A percentile compares a stretch with the other conserved stretches of the same genome.
These are phyloP conservation scores for Cutaneotrichosporon spelunceum DNA, from an alignment of 1,284 basidiomycete genomes.

Conservation along the genomic window DNA sequence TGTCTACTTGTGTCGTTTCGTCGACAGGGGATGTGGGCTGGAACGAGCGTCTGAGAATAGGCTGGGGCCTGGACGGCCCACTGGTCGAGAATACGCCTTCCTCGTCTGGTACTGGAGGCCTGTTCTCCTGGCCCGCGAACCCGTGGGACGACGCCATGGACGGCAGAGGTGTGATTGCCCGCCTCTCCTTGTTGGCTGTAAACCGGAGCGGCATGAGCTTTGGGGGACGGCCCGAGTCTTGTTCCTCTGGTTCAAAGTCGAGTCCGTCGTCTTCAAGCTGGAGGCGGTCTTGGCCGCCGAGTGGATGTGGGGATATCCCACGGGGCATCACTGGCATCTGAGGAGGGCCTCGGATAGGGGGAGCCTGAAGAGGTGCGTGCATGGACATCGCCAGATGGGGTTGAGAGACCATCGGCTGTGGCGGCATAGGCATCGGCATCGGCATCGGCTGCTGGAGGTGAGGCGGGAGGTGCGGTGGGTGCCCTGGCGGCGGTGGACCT, in stretches of 20 bases:
- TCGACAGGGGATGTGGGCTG: constrained; percentile 35
- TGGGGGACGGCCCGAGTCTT: neutral
- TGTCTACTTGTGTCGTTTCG: constrained; percentile 15
- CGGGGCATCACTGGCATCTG: neutral
- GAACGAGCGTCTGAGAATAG: constrained; percentile 31
- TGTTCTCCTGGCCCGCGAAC: constrained; percentile 20
- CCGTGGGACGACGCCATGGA: neutral
- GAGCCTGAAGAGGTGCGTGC: neutral
- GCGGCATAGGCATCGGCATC: neutral
- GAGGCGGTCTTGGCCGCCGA: constrained; percentile 10
- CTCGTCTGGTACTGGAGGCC: constrained; percentile 32
- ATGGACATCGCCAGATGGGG: neutral
- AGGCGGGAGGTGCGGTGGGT: neutral
- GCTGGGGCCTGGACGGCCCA: constrained; percentile 27
- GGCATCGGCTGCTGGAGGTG: neutral
- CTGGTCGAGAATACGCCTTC: constrained; percentile 38
- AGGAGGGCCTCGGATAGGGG: neutral
- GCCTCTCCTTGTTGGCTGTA: constrained; percentile 1
- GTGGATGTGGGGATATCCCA: constrained; percentile 4
- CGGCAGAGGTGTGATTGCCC: neutral
- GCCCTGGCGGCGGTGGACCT: neutral
- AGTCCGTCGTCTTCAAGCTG: constrained; percentile 4
- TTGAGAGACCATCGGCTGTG: neutral
- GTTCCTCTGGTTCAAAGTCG: constrained; percentile 35
- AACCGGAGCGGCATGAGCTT: constrained; percentile 9